Base-by-base conservation (phyloP, 805 yeast genomes). In the Sporopachydermia lactativora region DNA sequence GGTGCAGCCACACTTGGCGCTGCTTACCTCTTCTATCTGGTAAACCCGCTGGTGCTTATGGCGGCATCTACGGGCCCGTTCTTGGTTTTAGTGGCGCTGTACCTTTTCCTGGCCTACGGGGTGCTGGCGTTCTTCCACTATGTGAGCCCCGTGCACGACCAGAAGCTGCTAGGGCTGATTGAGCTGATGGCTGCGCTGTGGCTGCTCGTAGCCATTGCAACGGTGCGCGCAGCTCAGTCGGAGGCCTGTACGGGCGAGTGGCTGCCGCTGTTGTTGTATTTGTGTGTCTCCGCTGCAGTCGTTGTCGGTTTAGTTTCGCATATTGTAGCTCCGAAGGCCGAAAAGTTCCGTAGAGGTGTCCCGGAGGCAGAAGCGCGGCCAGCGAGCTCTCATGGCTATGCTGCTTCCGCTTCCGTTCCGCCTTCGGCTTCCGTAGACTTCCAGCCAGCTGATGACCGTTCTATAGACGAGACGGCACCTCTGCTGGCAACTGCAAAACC, bases 131-230 rank as follows among this genome's bases (percentile, higher is more conserved):
- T 62, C 28, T 51, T 60, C 24, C 53, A 59, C 34, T 58, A 51
- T 14, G 31, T 66, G 11, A 58, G 62, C 42, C 75, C 77, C 1
- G 65, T 68, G 15, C 71, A 67, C 43, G 78, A 75, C 48, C 75
- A 75, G 49, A 80, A 81, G 52, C 65, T 78, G 42, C 61, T 75
- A 15, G 61, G 71, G 2, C 53, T 77, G 2, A 49, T 77, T 16
- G 80, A 81, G 54, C 56, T 72, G 8, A 68, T 77, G 24, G 54
- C 70, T 28, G 43, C 71, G 3, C 59, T 69, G 43, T 85, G 95
- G 94, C 41, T 67, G 1, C 48, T 59, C 0, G 62, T 80, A 41
- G 51, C 77, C 2, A 62, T 68, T 40, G 57, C 66, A 11, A 77
- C 81, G 5, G 62, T 71, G 17, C 52, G 66, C 18, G 65, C 68